A percentile compares a stretch with the other conserved stretches of the same genome.
phyloP scores from a whole-genome alignment of 192 early-diverging fungal genomes.

The Haplosporangium gracile region DNA sequence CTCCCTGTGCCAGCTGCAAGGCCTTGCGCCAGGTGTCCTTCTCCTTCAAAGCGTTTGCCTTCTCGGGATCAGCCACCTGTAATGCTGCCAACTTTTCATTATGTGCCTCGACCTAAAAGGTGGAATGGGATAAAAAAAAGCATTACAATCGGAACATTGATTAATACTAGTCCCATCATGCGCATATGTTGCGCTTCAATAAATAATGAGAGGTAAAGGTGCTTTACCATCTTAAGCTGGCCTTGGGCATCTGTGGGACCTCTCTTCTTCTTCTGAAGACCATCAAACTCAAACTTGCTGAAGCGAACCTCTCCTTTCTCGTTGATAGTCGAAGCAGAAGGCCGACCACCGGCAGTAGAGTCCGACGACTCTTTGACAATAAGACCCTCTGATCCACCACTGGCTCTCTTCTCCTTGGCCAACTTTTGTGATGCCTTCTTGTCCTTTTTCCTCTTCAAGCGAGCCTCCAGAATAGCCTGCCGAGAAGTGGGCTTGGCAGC shows the following conservation, averaged over 20 bases:
- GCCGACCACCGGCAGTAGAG: conserved; percentile 26
- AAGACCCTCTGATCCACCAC: conserved; percentile 63
- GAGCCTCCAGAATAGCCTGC: conserved; percentile 83
- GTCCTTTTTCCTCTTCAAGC: conserved; percentile 78
- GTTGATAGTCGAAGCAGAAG: conserved; percentile 59
- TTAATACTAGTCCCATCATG: no score
- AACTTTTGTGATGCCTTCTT: conserved; percentile 71
- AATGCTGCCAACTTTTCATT: conserved; percentile 83
- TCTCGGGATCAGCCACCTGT: conserved; percentile 70
- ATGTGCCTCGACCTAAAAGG: conserved; percentile 70
- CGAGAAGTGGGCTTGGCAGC: conserved; percentile 67
- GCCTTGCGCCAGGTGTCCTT: conserved; percentile 88
- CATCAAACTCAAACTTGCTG: conserved; percentile 77
- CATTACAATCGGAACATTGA: background rate
- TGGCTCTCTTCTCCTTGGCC: conserved; percentile 69
- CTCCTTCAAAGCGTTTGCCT: conserved; percentile 75
- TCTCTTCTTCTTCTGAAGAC: conserved; percentile 74
- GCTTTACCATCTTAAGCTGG: conserved; percentile 70
- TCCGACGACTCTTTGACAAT: conserved; percentile 55
- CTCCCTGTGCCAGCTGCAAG: conserved; percentile 83
- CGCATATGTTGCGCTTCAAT: background rate
- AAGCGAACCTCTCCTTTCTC: conserved; percentile 72
- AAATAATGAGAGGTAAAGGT: background rate
- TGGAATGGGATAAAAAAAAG: background rate
- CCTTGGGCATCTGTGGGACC: conserved; percentile 72